These are phyloP conservation scores for Sporothrix inflata DNA, from an alignment of 2,329 filamentous ascomycete genomes.

Conservation along the genomic window DNA sequence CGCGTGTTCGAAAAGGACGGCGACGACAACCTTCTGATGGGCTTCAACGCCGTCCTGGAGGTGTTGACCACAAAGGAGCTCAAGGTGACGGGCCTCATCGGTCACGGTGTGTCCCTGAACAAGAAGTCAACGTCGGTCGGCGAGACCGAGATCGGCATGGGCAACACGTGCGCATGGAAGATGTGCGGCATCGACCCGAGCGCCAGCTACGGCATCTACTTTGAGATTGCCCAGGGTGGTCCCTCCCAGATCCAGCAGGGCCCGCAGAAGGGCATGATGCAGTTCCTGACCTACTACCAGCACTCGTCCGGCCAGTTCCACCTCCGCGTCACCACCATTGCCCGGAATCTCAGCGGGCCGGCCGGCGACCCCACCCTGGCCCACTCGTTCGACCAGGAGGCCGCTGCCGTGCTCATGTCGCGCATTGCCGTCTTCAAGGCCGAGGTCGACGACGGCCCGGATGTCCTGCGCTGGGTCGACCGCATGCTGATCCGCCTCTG, in stretches of 20 bases:
- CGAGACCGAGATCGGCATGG: conserved; percentile 97
- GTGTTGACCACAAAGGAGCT: conserved; percentile 97
- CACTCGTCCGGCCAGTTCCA: conserved; percentile 97
- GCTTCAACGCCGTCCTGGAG: conserved; percentile 95
- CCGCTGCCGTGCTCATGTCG: conserved; percentile 97
- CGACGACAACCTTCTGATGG: conserved; percentile 94
- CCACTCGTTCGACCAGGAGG: conserved; percentile 97
- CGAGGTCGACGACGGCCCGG: conserved; percentile 97
- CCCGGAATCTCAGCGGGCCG: conserved; percentile 86
- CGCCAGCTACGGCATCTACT: conserved; percentile 94
- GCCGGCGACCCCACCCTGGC: conserved; percentile 93
- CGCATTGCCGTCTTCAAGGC: conserved; percentile 98
- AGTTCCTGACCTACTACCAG: conserved; percentile 98
- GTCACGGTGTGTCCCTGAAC: conserved; percentile 93
- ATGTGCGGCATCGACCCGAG: conserved; percentile 98
- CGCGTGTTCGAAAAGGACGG: conserved; percentile 96
- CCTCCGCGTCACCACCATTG: conserved; percentile 90
- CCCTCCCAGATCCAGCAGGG: conserved; percentile 77
- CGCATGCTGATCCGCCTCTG: conserved; percentile 97
- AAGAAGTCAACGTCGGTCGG: conserved; percentile 97
- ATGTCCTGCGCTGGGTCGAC: conserved; percentile 97
- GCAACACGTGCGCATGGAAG: conserved; percentile 99
- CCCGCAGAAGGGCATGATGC: conserved; percentile 92
- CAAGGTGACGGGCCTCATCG: conserved; percentile 96
- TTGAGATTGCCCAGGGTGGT: conserved; percentile 94